Evolutionary conservation across 129 eudicot genomes (phyloP).

Genomic region (Solidago caesia): DNA sequence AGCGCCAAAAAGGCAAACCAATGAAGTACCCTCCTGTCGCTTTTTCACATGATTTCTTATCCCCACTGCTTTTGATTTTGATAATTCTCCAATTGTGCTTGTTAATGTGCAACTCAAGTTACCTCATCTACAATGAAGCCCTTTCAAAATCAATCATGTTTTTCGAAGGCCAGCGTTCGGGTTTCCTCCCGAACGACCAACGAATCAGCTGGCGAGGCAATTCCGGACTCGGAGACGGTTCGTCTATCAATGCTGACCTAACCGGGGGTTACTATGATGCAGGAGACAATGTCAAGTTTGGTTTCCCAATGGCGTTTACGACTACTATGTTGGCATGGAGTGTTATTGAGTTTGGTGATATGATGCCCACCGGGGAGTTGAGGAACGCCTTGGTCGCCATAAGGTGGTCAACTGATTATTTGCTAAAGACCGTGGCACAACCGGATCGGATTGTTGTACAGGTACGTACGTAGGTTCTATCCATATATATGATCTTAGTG

Average conservation of each 20-base stretch:
- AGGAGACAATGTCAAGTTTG: slow-evolving; percentile 84
- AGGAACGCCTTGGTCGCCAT: slow-evolving; percentile 74
- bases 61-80: background rate
- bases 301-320: slow-evolving; percentile 92
- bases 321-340: slow-evolving; percentile 98
- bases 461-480: slow-evolving; percentile 40
- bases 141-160: slow-evolving; percentile 70
- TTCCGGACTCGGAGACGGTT: slow-evolving; percentile 83
- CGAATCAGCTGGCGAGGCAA: slow-evolving; percentile 65
- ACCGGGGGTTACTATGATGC: slow-evolving; percentile 98
- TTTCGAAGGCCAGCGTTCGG: slow-evolving; percentile 94
- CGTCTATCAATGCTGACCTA: slow-evolving; percentile 47
- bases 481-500: background rate
- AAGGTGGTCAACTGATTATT: slow-evolving; percentile 85
- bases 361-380: slow-evolving; percentile 68
- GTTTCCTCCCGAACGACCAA: slow-evolving; percentile 73
- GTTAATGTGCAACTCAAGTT: slow-evolving; percentile 12
- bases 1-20: slow-evolving; percentile 12
- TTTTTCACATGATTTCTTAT: slow-evolving; percentile 11
- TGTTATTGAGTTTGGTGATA: slow-evolving; percentile 76
- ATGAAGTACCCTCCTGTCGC: slow-evolving; percentile 14
- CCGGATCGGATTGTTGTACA: slow-evolving; percentile 78
- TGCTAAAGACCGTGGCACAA: slow-evolving; percentile 76
- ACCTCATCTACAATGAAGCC: slow-evolving; percentile 72
- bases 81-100: slow-evolving; percentile 20